These are phyloP conservation scores for Ophiostoma sp. DNA, from an alignment of 2,329 filamentous ascomycete genomes.

Conservation along the genomic window DNA sequence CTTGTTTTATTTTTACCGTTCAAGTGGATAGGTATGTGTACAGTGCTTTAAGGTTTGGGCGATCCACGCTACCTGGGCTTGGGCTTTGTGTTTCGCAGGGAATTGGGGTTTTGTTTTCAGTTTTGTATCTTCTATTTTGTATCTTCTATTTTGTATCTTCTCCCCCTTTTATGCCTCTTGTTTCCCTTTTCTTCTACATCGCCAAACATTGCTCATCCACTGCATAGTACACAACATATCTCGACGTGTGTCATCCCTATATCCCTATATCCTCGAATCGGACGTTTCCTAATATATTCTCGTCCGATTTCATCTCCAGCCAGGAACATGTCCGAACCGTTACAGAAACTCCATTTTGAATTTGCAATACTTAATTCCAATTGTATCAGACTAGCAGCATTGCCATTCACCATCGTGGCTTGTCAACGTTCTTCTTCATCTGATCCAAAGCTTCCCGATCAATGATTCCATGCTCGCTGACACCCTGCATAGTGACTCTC, in stretches of 20 bases:
- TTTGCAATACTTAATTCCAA: neutral
- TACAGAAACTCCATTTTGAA: neutral
- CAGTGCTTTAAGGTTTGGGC: neutral
- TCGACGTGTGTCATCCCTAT: neutral
- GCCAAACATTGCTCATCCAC: too few species aligned
- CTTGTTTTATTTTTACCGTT: neutral
- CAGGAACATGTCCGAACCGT: neutral
- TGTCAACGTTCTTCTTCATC: neutral
- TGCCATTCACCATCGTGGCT: neutral
- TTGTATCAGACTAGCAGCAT: neutral
- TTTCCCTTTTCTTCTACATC: neutral
- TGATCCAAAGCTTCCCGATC: neutral
- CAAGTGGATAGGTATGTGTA: neutral
- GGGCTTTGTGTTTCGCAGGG: neutral
- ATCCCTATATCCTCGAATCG: neutral
- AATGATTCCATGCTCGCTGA: neutral
- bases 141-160: too few species aligned
- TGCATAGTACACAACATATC: neutral
- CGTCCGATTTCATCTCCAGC: neutral
- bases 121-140: neutral
- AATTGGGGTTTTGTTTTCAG: neutral
- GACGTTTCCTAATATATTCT: neutral
- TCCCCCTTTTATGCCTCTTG: too few species aligned
- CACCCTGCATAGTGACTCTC: neutral
- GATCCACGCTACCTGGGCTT: neutral